Percentiles rank a stretch among this genome's conserved stretches.
These are phyloP conservation scores for Gelatoporia subvermispora DNA, from an alignment of 768 basidiomycete genomes.

Conservation along the genomic window DNA sequence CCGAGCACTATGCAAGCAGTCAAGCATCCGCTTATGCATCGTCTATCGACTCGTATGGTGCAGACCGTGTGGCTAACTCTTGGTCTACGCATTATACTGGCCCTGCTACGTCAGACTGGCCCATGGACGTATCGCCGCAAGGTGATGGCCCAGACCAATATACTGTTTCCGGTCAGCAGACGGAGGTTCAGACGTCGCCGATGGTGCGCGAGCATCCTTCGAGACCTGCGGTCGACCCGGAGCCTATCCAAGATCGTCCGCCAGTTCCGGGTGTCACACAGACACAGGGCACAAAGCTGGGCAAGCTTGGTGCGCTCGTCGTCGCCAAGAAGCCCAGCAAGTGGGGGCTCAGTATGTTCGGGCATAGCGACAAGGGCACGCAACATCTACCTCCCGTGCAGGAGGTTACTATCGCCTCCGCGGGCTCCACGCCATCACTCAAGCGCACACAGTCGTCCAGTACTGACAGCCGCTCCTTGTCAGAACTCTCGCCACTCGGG, in stretches of 20 bases:
- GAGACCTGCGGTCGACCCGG: constrained; percentile 36
- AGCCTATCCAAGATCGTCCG: constrained; percentile 25
- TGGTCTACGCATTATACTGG: constrained; percentile 3
- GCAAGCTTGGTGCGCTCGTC: constrained; percentile 53
- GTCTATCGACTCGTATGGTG: constrained; percentile 16
- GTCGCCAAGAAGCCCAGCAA: constrained; percentile 68
- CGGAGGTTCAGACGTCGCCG: constrained; percentile 49
- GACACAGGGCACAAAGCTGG: constrained; percentile 45
- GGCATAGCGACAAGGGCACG: constrained; percentile 56
- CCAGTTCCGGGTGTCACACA: constrained; percentile 31
- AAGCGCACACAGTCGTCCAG: constrained; percentile 79
- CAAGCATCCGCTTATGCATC: constrained; percentile 7
- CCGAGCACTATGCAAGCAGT: constrained; percentile 1
- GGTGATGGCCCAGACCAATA: constrained; percentile 41
- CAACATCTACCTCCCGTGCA: constrained; percentile 65
- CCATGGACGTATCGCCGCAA: constrained; percentile 59
- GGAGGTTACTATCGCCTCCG: constrained; percentile 53
- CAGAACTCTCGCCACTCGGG: constrained; percentile 43
- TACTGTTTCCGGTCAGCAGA: constrained; percentile 36
- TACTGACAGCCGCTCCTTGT: constrained; percentile 63
- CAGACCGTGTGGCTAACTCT: constrained; percentile 10
- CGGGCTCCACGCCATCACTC: constrained; percentile 56
- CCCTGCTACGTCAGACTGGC: constrained; percentile 28
- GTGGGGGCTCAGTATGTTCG: constrained; percentile 69
- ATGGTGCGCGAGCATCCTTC: constrained; percentile 48